Evolutionary conservation across 768 basidiomycete genomes (phyloP).

Genomic region (Serendipita vermifera): DNA sequence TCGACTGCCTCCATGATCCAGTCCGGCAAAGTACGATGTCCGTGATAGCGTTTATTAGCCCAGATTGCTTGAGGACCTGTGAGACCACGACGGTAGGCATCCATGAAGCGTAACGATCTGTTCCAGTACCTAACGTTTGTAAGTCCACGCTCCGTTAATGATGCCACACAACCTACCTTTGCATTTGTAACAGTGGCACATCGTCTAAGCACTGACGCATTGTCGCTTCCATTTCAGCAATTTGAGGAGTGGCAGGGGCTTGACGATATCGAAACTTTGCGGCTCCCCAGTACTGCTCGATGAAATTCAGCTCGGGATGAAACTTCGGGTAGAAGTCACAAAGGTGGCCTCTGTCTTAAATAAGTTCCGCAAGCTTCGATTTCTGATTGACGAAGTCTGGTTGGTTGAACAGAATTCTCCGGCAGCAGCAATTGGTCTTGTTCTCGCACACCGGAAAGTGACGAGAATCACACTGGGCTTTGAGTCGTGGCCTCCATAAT

Average conservation of each 20-base stretch:
- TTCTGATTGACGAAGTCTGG: conserved; percentile 9
- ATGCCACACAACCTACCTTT: too few relatives aligned
- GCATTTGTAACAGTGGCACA: too few relatives aligned
- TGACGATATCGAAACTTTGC: conserved; percentile 7
- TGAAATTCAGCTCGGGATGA: conserved; percentile 14
- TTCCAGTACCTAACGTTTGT: too few relatives aligned
- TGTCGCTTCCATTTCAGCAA: too few relatives aligned
- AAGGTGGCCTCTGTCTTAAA: neutral
- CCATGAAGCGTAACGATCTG: conserved; percentile 19
- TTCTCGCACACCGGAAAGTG: neutral
- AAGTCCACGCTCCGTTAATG: too few relatives aligned
- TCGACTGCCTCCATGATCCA: too few relatives aligned
- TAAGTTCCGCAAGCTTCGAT: neutral
- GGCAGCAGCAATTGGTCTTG: neutral
- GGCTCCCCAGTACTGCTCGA: conserved; percentile 14
- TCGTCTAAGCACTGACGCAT: too few relatives aligned
- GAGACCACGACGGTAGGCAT: conserved; percentile 21
- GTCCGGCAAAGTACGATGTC: conserved; percentile 22
- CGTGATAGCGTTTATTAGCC: conserved; percentile 23
- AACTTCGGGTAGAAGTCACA: conserved; percentile 13
- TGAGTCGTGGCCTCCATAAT: neutral
- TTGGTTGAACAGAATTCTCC: neutral
- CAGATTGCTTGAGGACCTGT: conserved; percentile 22
- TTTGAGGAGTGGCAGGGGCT: too few relatives aligned
- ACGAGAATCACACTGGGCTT: neutral